Conservation (phyloP, 1,284 basidiomycete species). For the Ceratobasidium sp. region DNA sequence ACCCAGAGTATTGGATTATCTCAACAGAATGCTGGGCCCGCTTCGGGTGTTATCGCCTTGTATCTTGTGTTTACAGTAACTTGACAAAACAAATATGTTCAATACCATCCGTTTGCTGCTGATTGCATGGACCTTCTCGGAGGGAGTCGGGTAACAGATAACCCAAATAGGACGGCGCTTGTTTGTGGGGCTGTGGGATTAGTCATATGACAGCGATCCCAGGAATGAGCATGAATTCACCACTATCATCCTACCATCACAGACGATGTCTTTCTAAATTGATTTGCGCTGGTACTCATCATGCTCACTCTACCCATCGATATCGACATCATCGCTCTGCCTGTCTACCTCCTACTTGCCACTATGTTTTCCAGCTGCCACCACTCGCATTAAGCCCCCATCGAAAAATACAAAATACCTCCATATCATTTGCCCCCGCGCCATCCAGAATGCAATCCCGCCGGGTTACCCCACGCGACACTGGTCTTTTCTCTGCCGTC, state of each 20-base stretch:
- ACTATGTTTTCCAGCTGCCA: constrained; percentile 26
- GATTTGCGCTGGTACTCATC: constrained; percentile 16
- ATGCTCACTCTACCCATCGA: constrained; percentile 24
- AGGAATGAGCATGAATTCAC: neutral
- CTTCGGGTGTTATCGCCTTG: neutral
- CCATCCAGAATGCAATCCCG: no score
- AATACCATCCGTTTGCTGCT: neutral
- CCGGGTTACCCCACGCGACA: no score
- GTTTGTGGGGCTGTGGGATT: neutral
- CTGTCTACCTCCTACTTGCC: neutral
- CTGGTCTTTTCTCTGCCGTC: no score
- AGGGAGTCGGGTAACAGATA: neutral
- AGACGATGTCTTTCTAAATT: constrained; percentile 37
- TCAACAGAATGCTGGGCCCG: neutral
- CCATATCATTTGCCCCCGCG: neutral
- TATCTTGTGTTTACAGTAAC: neutral
- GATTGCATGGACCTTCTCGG: no score
- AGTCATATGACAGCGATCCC: neutral
- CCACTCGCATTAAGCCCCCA: constrained; percentile 27
- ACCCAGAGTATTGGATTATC: neutral
- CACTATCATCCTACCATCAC: constrained; percentile 23
- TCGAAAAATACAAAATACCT: constrained; percentile 7
- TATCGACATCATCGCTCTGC: constrained; percentile 21
- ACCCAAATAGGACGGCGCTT: neutral
- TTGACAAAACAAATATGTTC: neutral